Evolutionary conservation across 768 basidiomycete genomes (phyloP).

Genomic region (Mycena belliarum): DNA sequence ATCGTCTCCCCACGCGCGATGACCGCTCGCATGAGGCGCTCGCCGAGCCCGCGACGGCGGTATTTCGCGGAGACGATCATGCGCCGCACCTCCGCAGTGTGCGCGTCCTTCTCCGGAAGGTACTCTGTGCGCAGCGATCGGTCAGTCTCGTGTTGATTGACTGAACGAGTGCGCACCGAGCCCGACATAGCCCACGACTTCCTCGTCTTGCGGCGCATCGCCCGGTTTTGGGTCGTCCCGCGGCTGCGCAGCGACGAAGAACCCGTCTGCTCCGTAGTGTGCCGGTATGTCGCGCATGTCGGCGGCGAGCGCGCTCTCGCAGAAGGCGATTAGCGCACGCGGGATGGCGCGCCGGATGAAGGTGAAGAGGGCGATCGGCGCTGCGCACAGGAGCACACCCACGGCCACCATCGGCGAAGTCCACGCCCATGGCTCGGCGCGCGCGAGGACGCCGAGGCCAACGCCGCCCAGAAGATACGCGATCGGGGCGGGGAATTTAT

Average conservation of each 20-base stretch:
- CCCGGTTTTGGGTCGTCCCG: background rate
- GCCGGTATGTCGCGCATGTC: slow-evolving; percentile 6
- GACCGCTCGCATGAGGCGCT: background rate
- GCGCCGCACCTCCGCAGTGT: slow-evolving; percentile 2
- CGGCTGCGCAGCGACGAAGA: slow-evolving; percentile 6
- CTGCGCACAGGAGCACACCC: background rate
- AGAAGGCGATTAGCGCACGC: background rate
- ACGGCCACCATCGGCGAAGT: background rate
- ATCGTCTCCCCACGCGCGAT: background rate
- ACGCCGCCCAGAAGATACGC: slow-evolving; percentile 1
- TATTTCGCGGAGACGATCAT: background rate
- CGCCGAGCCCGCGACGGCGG: slow-evolving; percentile 2
- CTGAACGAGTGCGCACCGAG: slow-evolving; percentile 16
- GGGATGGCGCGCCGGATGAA: background rate
- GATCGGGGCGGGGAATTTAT: background rate
- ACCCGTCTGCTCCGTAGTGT: background rate
- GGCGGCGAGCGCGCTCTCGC: background rate
- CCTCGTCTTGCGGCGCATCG: background rate
- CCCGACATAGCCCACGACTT: slow-evolving; percentile 7
- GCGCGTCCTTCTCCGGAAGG: background rate
- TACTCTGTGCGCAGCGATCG: background rate
- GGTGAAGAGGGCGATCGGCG: background rate
- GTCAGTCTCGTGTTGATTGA: too few relatives aligned
- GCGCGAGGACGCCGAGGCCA: background rate
- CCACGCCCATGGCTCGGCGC: background rate